phyloP scores from a whole-genome alignment of 441 rosid species.

The Erodium trifolium region DNA sequence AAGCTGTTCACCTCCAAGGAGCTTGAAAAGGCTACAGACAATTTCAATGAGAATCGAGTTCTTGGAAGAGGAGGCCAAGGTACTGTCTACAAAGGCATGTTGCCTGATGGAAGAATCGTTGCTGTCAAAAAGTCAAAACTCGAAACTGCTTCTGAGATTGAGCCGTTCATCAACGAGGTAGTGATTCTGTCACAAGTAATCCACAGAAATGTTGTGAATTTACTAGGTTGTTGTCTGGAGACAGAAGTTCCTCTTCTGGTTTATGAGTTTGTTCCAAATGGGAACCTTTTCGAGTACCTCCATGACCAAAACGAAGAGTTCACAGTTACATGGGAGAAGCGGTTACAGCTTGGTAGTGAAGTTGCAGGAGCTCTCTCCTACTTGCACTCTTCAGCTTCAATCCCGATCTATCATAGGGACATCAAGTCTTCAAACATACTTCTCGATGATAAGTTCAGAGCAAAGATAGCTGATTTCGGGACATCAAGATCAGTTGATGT shows the following conservation, averaged over 20 bases:
- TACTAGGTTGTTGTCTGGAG: too few species aligned
- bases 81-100: neutral
- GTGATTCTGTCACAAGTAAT: neutral
- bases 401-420: neutral
- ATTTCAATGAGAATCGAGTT: neutral
- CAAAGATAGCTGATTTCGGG: neutral
- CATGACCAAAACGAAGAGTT: neutral
- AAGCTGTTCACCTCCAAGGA: neutral
- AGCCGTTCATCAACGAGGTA: neutral
- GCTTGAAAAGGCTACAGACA: neutral
- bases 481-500: neutral
- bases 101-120: neutral
- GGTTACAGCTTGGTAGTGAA: neutral
- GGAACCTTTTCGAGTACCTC: constrained; percentile 1
- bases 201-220: neutral
- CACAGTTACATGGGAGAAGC: neutral
- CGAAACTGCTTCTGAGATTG: neutral
- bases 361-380: neutral
- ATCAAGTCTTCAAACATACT: neutral
- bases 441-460: neutral
- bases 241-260: too few species aligned
- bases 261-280: neutral
- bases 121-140: neutral
- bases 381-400: neutral
- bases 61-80: neutral